A percentile compares a stretch with the other conserved stretches of the same genome.
phyloP scores from a whole-genome alignment of 495 filamentous ascomycete species.

The Glutinoglossum americanum region DNA sequence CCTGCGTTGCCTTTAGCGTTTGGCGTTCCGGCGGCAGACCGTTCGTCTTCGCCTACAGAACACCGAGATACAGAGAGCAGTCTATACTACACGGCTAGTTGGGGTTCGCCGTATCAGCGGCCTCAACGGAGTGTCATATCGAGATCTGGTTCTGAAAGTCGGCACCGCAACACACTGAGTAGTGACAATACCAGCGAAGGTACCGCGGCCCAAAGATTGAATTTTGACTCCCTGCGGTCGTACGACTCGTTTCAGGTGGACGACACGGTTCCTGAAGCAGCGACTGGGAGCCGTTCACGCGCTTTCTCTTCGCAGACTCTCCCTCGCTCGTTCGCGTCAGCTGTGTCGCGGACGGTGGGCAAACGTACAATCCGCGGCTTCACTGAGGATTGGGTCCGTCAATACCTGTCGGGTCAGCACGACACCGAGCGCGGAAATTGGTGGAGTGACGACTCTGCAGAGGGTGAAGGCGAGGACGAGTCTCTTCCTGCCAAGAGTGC shows the following conservation, averaged over 20 bases:
- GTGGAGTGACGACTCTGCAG: constrained; percentile 53
- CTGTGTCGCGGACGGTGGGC: not conserved
- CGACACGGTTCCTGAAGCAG: not conserved
- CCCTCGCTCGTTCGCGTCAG: not conserved
- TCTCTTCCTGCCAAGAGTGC: not conserved
- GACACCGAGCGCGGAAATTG: constrained; percentile 44
- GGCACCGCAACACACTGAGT: constrained; percentile 24
- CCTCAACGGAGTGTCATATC: not conserved
- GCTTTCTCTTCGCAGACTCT: not conserved
- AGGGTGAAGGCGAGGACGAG: constrained; percentile 30
- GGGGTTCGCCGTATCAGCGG: constrained; percentile 45
- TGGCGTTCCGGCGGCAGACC: not conserved
- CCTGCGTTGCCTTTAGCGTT: constrained; percentile 1
- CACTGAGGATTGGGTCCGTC: constrained; percentile 60
- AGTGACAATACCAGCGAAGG: not conserved
- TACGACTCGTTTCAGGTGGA: not conserved
- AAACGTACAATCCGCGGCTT: constrained; percentile 25
- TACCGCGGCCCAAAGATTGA: not conserved
- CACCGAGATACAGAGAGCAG: constrained; percentile 17
- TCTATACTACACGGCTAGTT: constrained; percentile 41
- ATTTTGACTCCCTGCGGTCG: not conserved
- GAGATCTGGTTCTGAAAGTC: constrained; percentile 19
- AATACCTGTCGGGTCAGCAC: constrained; percentile 40
- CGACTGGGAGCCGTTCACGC: not conserved
- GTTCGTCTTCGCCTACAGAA: not conserved